A percentile compares a stretch with the other conserved stretches of the same genome.
Evolutionary conservation across 2,329 filamentous ascomycete genomes (phyloP).

Genomic region (Cercospora sojina): DNA sequence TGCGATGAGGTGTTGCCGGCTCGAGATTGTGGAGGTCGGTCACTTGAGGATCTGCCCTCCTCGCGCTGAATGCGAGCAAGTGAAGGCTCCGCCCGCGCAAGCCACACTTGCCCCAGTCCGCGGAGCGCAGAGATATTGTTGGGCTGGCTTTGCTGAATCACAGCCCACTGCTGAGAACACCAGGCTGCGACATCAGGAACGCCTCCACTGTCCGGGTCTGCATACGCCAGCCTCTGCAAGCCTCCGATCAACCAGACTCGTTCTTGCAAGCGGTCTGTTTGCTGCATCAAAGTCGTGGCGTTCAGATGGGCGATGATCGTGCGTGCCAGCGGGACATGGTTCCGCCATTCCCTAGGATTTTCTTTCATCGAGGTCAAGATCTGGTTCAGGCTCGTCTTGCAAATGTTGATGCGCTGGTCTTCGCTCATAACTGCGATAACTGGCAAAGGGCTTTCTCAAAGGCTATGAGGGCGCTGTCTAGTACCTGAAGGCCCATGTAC

Average conservation of each 20-base stretch:
- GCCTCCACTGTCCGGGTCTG: constrained; percentile 49
- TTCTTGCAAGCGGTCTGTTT: constrained; percentile 39
- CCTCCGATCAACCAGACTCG: constrained; percentile 46
- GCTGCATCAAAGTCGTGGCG: constrained; percentile 41
- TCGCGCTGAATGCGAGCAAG: constrained; percentile 50
- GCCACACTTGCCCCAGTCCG: constrained; percentile 55
- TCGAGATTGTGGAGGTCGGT: constrained; percentile 32
- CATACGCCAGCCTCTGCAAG: constrained; percentile 52
- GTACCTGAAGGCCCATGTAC: not conserved
- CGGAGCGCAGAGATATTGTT: constrained; percentile 45
- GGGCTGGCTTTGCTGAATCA: constrained; percentile 47
- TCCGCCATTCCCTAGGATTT: constrained; percentile 33
- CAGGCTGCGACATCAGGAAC: constrained; percentile 51
- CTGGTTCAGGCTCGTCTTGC: constrained; percentile 36
- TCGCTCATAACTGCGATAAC: constrained; percentile 27
- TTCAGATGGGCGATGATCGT: constrained; percentile 44
- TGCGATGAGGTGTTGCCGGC: constrained; percentile 34
- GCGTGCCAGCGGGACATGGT: constrained; percentile 37
- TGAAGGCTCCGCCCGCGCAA: constrained; percentile 51
- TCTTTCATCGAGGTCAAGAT: constrained; percentile 39
- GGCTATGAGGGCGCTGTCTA: not conserved
- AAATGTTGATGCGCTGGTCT: constrained; percentile 34
- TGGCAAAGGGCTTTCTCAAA: not conserved
- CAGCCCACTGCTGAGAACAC: constrained; percentile 51
- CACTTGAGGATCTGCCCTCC: constrained; percentile 44